Evolutionary conservation across 2,329 filamentous ascomycete species (phyloP), one percentile per base, ranked within the genome.

Genomic region (Hymenotorrendiella dingleyae): DNA sequence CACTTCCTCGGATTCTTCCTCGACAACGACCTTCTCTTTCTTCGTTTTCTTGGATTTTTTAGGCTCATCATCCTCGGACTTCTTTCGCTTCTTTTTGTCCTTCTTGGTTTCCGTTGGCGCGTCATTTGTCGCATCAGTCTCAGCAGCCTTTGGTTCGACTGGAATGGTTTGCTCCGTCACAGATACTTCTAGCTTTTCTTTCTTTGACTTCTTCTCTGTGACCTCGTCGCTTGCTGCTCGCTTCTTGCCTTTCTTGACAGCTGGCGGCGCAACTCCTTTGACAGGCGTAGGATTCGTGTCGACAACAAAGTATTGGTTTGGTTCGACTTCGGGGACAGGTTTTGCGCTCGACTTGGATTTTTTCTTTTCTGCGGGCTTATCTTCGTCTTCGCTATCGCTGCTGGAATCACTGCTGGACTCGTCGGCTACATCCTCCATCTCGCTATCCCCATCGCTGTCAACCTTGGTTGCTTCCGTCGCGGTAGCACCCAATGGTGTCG

Each of bases 181-280:
- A 7, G 36, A 17, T 14, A 16, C 12, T 36, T 42, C 40, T 29
- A 14, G 19, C 70, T 96, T 89, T 0, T 89, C 21, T 32, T 49
- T 45, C 16, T 53, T 50, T 2, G 30, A 32, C 20, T 37, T 43
- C 94, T 16, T 69, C 19, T 45, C 40, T 4, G 38, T 29, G 20
- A 23, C 5, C 14, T 22, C 35, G 20, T 36, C 33, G 35, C 84
- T 14, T 6, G 24, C 35, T 26, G 26, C 27, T 9, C 44, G 43
- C 12, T 54, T 52, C 35, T 47, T 50, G n/a, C 40, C 46, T 44
- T 50, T 52, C 14, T 29, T 29, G 6, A 28, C 3, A n/a, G n/a
- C n/a, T n/a, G n/a, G n/a, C 3, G 32, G 22, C 3, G 23, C 21
- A 17, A 23, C 19, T 3, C 33, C 21, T 26, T 17, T 16, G 2